phyloP scores from a whole-genome alignment of 306 rosid genomes.

The Luffa aegyptiaca region DNA sequence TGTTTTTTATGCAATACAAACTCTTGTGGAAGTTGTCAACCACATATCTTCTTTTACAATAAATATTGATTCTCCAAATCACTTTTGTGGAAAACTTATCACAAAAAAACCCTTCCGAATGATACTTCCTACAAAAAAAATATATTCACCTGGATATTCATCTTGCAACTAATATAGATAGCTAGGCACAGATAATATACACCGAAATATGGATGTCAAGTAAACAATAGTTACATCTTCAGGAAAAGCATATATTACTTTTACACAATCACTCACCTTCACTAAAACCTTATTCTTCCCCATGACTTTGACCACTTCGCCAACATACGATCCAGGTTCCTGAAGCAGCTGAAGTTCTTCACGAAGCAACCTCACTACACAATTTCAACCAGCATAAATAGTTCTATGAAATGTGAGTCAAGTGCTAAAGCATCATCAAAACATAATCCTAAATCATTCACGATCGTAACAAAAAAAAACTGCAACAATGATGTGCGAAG shows the following conservation, averaged over 20 bases:
- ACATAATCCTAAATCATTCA: neutral
- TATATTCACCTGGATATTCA: neutral
- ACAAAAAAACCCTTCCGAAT: neutral
- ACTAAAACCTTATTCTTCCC: slow-evolving; percentile 94
- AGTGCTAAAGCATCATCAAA: neutral
- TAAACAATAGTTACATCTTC: neutral
- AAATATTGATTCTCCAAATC: neutral
- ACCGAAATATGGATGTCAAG: neutral
- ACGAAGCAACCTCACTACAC: slow-evolving; percentile 89
- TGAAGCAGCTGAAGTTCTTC: slow-evolving; percentile 96
- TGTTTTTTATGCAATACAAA: neutral
- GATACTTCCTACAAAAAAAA: neutral
- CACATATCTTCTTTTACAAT: neutral
- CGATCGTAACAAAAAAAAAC: neutral
- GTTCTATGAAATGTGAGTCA: neutral
- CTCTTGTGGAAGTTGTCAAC: neutral
- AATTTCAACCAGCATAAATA: slow-evolving; percentile 10
- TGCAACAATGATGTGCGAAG: neutral
- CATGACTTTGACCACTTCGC: slow-evolving; percentile 97
- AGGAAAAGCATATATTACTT: neutral
- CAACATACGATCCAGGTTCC: slow-evolving; percentile 96
- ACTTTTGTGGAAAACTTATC: neutral
- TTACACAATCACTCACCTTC: slow-evolving; percentile 37
- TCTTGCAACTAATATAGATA: neutral
- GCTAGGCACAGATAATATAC: neutral